Evolutionary conservation across 1,284 basidiomycete species (phyloP), one percentile per base, ranked within the genome.

Genomic region (Naganishia sp.): DNA sequence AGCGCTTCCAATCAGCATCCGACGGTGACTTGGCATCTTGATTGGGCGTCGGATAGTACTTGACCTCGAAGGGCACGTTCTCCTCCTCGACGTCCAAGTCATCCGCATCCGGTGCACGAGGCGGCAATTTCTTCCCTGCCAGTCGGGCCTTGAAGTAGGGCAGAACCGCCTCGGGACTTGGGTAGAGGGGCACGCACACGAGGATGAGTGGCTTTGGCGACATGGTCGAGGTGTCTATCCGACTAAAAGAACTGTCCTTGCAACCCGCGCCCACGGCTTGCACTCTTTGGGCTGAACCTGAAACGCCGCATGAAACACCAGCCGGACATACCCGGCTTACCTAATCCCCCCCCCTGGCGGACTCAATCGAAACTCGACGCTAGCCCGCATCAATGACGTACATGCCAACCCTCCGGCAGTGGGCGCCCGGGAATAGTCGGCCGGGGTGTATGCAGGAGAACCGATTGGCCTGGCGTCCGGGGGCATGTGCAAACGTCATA

Each of bases 1-100:
- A 62, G 13, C 53, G 15, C 53, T 56, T 21, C 62, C 61, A 64
- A 5, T 67, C 61, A 45, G 58, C 53, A 49, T 64, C 45, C 3
- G 60, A 55, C 17, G 63, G 63, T 1, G 42, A 32, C 13, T 63
- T 53, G 13, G 51, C 51, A 3, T 47, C 43, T 28, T 63, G 51
- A 46, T 63, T 55, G 25, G 50, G 45, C 23, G 52, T 54, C 15
- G 61, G 61, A n/a, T 32, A 53, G 21, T 63, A 63, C 61, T 46
- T 54, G 23, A 63, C 52, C 41, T 63, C 61, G 61, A 54, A 63
- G 39, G 41, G 50, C 4, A 54, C 25, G 17, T 46, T 41, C 7
- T n/a, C 61, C 13, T 45, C 50, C 25, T 46, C 28, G 11, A 46
- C n/a, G 25, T 46, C 51, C 25, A 51, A 21, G 13, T 39, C 35